These are phyloP conservation scores for Tricholoma furcatifolium DNA, from an alignment of 768 basidiomycete genomes.

Conservation along the genomic window DNA sequence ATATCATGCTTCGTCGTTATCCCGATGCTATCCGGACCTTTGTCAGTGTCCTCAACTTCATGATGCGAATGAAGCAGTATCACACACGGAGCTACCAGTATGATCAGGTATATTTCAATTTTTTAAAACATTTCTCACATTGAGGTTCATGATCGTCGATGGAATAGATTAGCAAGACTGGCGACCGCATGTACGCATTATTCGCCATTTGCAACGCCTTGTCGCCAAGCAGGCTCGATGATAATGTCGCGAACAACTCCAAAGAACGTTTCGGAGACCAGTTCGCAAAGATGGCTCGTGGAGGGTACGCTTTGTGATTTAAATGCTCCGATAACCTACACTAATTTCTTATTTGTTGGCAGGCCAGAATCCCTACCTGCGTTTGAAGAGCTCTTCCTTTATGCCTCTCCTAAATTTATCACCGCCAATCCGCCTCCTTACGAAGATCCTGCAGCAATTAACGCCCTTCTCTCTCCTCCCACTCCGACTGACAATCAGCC, in stretches of 20 bases:
- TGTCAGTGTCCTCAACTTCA: slow-evolving; percentile 91
- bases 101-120: slow-evolving; percentile 62
- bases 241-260: slow-evolving; percentile 89
- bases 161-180: slow-evolving; percentile 85
- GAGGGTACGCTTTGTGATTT: slow-evolving; percentile 42
- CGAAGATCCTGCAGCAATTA: slow-evolving; percentile 69
- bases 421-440: slow-evolving; percentile 93
- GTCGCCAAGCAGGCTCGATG: slow-evolving; percentile 90
- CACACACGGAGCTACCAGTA: slow-evolving; percentile 97
- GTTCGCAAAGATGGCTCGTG: slow-evolving; percentile 79
- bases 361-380: slow-evolving; percentile 74
- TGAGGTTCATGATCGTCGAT: slow-evolving; percentile 24
- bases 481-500: slow-evolving; percentile 29
- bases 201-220: slow-evolving; percentile 93
- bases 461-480: slow-evolving; percentile 41
- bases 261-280: slow-evolving; percentile 96
- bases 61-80: slow-evolving; percentile 94
- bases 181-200: slow-evolving; percentile 96
- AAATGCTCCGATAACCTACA: neutral
- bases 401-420: slow-evolving; percentile 97
- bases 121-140: neutral
- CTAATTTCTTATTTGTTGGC: slow-evolving; percentile 1
- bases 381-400: slow-evolving; percentile 91
- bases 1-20: slow-evolving; percentile 92
- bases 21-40: slow-evolving; percentile 95